Conservation (phyloP, 2,329 filamentous ascomycete genomes). For the Scedosporium dehoogii region DNA sequence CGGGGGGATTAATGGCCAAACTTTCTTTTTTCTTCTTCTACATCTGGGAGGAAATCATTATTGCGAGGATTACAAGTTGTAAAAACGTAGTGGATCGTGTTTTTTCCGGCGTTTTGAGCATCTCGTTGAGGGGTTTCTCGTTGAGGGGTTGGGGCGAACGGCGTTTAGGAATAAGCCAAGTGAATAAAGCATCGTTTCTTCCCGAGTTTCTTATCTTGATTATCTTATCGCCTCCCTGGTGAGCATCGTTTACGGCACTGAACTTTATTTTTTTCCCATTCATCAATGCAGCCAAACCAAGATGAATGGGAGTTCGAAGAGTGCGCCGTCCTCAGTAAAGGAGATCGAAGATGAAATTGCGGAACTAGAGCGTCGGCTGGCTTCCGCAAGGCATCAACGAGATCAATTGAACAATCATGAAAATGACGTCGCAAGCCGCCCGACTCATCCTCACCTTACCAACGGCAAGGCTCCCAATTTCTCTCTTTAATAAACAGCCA, state of each 20-base stretch:
- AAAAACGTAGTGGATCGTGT: neutral
- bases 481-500: neutral
- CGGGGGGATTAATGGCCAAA: neutral
- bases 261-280: neutral
- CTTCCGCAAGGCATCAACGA: neutral
- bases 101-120: neutral
- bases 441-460: neutral
- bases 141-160: no score
- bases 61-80: neutral
- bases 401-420: neutral
- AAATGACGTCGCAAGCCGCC: neutral
- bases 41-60: neutral
- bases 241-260: neutral
- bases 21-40: neutral
- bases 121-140: neutral
- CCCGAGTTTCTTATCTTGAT: neutral
- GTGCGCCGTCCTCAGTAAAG: neutral
- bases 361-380: neutral
- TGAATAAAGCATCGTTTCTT: no score
- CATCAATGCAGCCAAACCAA: neutral
- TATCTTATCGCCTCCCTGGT: neutral
- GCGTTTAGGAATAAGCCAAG: no score
- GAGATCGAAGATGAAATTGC: slow-evolving; percentile 1
- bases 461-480: neutral
- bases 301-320: neutral